phyloP scores from a whole-genome alignment of 2,329 filamentous ascomycete species.

The Colletotrichum sp. region DNA sequence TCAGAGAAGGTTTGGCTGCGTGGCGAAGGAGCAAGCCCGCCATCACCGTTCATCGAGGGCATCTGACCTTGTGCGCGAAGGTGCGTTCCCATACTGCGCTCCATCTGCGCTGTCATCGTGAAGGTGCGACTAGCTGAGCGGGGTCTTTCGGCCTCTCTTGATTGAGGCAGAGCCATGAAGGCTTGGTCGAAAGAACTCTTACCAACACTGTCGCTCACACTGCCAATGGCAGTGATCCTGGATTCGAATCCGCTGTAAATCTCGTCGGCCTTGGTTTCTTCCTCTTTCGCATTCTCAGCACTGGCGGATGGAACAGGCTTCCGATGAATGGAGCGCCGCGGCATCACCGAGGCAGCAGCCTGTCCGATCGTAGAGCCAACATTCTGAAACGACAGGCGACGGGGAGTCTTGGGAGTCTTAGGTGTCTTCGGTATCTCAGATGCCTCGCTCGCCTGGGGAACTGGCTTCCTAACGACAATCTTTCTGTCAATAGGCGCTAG shows the following conservation, averaged over 20 bases:
- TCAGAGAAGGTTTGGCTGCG: slow-evolving; percentile 29
- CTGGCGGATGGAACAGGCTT: slow-evolving; percentile 4
- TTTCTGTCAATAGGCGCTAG: not conserved
- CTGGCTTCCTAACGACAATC: not conserved
- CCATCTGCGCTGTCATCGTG: slow-evolving; percentile 34
- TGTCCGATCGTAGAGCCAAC: slow-evolving; percentile 16
- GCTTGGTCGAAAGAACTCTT: slow-evolving; percentile 33
- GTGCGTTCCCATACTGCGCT: slow-evolving; percentile 27
- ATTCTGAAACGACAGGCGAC: slow-evolving; percentile 18
- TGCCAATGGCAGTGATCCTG: slow-evolving; percentile 24
- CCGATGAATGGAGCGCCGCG: slow-evolving; percentile 13
- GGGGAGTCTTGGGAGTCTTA: not conserved
- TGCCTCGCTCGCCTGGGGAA: not conserved
- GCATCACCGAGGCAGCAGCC: slow-evolving; percentile 20
- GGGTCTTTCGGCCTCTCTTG: not conserved
- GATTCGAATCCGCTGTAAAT: slow-evolving; percentile 22
- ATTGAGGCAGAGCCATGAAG: slow-evolving; percentile 18
- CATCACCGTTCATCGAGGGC: not conserved
- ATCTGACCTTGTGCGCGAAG: not conserved
- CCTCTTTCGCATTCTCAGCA: not conserved
- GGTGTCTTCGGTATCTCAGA: not conserved
- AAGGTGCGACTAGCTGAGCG: slow-evolving; percentile 28
- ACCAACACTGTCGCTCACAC: slow-evolving; percentile 27
- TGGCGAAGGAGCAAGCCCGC: not conserved
- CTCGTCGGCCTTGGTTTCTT: slow-evolving; percentile 14